Evolutionary conservation across 1,284 basidiomycete species (phyloP).

Genomic region (Ceratobasidium sp.): DNA sequence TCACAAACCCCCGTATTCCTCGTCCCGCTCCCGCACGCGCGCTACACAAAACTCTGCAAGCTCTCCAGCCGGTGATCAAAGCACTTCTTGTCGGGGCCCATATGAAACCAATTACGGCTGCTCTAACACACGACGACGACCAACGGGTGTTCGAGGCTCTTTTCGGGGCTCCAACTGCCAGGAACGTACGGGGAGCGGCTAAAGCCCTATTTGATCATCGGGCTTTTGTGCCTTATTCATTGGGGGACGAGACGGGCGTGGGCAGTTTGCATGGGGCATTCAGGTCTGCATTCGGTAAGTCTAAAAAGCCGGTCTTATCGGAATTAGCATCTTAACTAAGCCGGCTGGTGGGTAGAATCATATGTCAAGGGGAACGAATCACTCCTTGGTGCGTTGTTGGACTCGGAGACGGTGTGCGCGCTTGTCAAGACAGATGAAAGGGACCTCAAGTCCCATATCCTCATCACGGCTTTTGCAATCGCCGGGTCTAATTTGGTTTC

Average conservation of each 20-base stretch:
- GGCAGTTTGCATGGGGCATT: constrained; percentile 38
- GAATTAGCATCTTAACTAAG: neutral
- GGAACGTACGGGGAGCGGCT: constrained; percentile 6
- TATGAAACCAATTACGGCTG: constrained; percentile 20
- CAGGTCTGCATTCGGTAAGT: constrained; percentile 21
- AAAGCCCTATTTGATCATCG: constrained; percentile 20
- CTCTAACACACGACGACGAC: constrained; percentile 31
- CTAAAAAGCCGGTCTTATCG: neutral
- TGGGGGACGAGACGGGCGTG: constrained; percentile 22
- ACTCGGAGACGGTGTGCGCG: constrained; percentile 20
- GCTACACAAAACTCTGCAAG: constrained; percentile 11
- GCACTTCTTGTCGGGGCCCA: constrained; percentile 33
- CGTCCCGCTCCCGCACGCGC: constrained; percentile 38
- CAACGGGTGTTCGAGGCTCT: constrained; percentile 36
- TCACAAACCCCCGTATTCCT: constrained; percentile 39
- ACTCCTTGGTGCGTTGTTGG: constrained; percentile 16
- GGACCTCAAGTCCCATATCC: constrained; percentile 29
- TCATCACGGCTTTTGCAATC: constrained; percentile 31
- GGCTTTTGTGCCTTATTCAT: constrained; percentile 28
- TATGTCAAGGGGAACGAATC: constrained; percentile 15
- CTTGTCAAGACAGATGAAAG: constrained; percentile 24
- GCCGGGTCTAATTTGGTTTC: constrained; percentile 14
- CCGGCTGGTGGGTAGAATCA: constrained; percentile 5
- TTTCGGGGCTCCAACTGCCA: constrained; percentile 14
- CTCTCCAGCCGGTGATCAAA: constrained; percentile 20